phyloP scores from a whole-genome alignment of 2,329 filamentous ascomycete genomes.

The Ciborinia camelliae region DNA sequence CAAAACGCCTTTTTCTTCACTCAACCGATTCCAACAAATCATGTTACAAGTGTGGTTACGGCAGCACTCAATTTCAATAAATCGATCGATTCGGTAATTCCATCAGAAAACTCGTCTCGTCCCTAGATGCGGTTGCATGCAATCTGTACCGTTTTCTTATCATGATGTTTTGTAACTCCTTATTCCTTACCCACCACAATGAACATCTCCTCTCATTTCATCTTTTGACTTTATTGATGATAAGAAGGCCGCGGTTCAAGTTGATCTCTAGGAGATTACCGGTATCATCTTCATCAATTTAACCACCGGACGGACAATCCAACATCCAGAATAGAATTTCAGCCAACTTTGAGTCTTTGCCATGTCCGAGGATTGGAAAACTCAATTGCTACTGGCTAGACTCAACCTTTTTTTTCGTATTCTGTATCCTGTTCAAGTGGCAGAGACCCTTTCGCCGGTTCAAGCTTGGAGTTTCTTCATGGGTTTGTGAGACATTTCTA shows the following conservation, averaged over 20 bases:
- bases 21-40: conserved; percentile 1
- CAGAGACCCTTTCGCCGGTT: neutral
- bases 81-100: conserved; percentile 6
- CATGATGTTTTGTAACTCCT: neutral
- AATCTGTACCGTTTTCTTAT: neutral
- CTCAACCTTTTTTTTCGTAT: neutral
- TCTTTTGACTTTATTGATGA: neutral
- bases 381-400: neutral
- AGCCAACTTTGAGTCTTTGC: neutral
- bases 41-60: conserved; percentile 4
- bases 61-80: conserved; percentile 8
- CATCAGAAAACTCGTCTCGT: neutral
- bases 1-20: conserved; percentile 7
- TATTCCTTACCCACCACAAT: neutral
- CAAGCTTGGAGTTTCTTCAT: neutral
- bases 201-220: neutral
- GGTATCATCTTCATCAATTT: neutral
- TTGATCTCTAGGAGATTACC: neutral
- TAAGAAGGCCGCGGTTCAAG: neutral
- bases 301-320: neutral
- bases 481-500: conserved; percentile 11
- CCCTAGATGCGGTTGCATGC: neutral
- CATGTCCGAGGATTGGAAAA: neutral
- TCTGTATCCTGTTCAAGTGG: neutral
- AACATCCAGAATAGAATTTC: too few species aligned